Evolutionary conservation across 2,329 filamentous ascomycete genomes (phyloP), one percentile per base, ranked within the genome.

Genomic region (Thelonectria rubi): DNA sequence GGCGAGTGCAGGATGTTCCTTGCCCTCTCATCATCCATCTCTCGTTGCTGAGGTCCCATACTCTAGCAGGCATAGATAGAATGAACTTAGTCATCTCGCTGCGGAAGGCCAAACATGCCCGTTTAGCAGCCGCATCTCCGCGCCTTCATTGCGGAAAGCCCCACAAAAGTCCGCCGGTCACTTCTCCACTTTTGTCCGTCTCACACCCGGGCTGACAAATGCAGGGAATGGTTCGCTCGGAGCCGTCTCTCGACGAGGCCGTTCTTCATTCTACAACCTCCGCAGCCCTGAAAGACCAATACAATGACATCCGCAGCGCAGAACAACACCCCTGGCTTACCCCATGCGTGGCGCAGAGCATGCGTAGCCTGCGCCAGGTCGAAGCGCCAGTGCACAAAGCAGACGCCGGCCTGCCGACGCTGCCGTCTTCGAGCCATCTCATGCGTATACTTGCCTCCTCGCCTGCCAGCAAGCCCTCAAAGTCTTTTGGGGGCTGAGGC

Each of bases 361-460:
- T 79, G 77, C 48, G 63, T 73, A 1, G 66, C 70, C 21, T 79
- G 77, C 63, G 73, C 76, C 15, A 72, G 66, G 43, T 71, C 76
- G 6, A 79, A 79, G 62, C 72, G 77, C 12, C 74, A 75, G 51
- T 79, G 77, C 61, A 74, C 75, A 55, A 78, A 77, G 59, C 63
- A 70, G 10, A 59, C 72, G 1, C 76, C 76, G 3, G 54, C 67
- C 3, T 78, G 76, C 43, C 71, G 69, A 51, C 69, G 76, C 18
- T 78, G 76, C 39, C 45, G 64, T n/a, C 62, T 69, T 39, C 73
- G 67, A 52, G 66, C 67, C 15, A 20, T 74, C 5, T 24, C 56
- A 17, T 73, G 72, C 60, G 56, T 64, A n/a, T 74, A 72, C 43
- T 68, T 66, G 14, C 42, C 40, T 11, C 5, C 37, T 3, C 60